A percentile compares a stretch with the other conserved stretches of the same genome.
Conservation (phyloP, 768 basidiomycete genomes). For the Suillus variegatus region DNA sequence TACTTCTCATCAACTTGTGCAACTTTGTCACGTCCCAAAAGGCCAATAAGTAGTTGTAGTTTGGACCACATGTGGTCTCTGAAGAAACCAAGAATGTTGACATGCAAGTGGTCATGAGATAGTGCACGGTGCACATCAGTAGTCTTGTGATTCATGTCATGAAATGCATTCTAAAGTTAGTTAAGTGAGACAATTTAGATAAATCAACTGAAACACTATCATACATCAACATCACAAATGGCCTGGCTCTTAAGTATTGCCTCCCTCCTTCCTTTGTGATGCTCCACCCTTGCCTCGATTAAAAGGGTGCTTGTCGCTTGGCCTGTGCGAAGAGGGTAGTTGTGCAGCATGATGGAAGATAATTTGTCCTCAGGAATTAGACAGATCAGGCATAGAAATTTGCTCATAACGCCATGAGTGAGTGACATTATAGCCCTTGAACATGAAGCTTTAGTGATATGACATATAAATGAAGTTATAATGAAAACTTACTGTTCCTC, state of each 20-base stretch:
- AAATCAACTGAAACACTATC: background rate
- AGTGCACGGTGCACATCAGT: constrained; percentile 35
- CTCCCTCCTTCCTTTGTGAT: constrained; percentile 16
- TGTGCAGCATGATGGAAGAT: constrained; percentile 13
- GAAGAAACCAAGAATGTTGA: constrained; percentile 32
- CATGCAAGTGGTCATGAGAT: constrained; percentile 42
- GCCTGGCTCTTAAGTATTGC: constrained; percentile 13
- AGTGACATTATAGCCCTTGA: constrained; percentile 36
- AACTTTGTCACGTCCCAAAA: constrained; percentile 8
- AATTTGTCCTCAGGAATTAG: constrained; percentile 31
- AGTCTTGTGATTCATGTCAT: constrained; percentile 26
- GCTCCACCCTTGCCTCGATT: constrained; percentile 16
- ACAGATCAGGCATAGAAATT: constrained; percentile 39
- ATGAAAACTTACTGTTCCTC: constrained; percentile 42
- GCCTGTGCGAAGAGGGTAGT: constrained; percentile 22
- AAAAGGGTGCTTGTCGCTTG: constrained; percentile 12
- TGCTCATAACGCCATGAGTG: constrained; percentile 26
- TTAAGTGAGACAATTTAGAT: background rate
- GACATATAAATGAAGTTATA: background rate
- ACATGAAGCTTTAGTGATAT: background rate
- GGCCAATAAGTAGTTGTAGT: constrained; percentile 22
- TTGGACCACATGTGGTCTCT: constrained; percentile 32
- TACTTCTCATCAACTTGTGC: constrained; percentile 24
- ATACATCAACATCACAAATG: constrained; percentile 17
- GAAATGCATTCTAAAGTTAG: constrained; percentile 33